Evolutionary conservation across 768 basidiomycete genomes (phyloP).

Genomic region (Boletus sensibilis): DNA sequence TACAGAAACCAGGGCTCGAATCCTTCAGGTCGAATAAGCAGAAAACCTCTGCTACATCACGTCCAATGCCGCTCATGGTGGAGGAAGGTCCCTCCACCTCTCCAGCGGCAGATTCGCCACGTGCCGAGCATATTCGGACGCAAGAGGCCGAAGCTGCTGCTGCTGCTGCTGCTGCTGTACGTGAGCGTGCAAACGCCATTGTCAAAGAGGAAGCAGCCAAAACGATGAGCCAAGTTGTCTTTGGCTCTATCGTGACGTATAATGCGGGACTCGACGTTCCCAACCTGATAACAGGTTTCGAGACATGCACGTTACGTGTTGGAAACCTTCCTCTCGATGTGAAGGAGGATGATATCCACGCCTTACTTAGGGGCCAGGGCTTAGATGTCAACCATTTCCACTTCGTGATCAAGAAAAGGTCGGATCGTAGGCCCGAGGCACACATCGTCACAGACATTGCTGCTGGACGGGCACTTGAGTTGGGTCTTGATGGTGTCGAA

Average conservation of each 20-base stretch:
- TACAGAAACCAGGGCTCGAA: slow-evolving; percentile 10
- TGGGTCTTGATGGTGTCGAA: slow-evolving; percentile 47
- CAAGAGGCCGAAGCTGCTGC: slow-evolving; percentile 17
- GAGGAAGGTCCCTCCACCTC: background rate
- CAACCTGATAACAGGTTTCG: slow-evolving; percentile 48
- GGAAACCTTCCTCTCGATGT: slow-evolving; percentile 44
- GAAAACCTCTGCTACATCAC: background rate
- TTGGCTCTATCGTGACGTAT: slow-evolving; percentile 48
- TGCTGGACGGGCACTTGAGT: slow-evolving; percentile 40
- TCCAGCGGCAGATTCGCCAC: background rate
- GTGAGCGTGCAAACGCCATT: slow-evolving; percentile 10
- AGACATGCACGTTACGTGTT: slow-evolving; percentile 48
- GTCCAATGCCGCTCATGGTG: background rate
- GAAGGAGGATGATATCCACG: slow-evolving; percentile 39
- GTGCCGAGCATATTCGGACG: background rate
- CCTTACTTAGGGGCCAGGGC: slow-evolving; percentile 45
- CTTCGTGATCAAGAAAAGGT: slow-evolving; percentile 32
- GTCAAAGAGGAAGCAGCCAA: slow-evolving; percentile 41
- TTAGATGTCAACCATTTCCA: slow-evolving; percentile 36
- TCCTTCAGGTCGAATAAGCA: background rate
- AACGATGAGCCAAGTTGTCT: slow-evolving; percentile 43
- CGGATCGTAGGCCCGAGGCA: slow-evolving; percentile 37
- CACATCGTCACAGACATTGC: slow-evolving; percentile 43
- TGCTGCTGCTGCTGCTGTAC: slow-evolving; percentile 4
- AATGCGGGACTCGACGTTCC: slow-evolving; percentile 49